A percentile compares a stretch with the other conserved stretches of the same genome.
Conservation (phyloP, 495 filamentous ascomycete genomes). For the Neurospora sp. region DNA sequence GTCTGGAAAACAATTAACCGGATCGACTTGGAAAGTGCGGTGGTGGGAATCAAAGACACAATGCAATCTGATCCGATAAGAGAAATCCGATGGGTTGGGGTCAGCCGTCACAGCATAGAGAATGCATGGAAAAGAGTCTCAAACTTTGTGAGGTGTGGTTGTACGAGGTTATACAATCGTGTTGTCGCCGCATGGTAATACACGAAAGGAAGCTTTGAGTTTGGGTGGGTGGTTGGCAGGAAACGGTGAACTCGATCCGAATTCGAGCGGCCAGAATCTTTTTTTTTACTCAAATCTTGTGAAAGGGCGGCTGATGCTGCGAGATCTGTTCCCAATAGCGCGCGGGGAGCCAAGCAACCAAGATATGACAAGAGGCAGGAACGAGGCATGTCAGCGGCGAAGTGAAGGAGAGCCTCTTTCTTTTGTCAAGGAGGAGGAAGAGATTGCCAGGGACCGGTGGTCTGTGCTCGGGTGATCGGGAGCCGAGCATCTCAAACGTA, state of each 20-base stretch:
- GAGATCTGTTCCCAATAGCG: neutral
- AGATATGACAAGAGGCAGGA: neutral
- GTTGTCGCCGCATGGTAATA: neutral
- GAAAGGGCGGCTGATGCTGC: neutral
- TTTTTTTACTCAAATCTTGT: neutral
- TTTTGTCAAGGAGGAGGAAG: neutral
- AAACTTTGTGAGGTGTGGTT: neutral
- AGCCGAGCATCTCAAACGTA: neutral
- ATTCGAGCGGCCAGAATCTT: neutral
- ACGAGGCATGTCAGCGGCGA: neutral
- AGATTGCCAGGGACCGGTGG: neutral
- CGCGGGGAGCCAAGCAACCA: neutral
- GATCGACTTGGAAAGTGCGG: neutral
- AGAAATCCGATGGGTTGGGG: neutral
- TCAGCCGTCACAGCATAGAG: neutral
- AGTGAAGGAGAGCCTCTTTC: neutral
- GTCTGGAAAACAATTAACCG: neutral
- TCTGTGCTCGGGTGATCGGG: neutral
- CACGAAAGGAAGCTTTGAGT: neutral
- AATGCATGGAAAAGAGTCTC: neutral
- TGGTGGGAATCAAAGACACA: neutral
- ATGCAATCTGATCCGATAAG: neutral
- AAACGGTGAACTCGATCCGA: neutral
- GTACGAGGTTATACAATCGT: neutral
- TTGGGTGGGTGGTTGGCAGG: neutral